Evolutionary conservation across 352 stramenopile genomes (phyloP).

Genomic region (Globisporangium alternatum): DNA sequence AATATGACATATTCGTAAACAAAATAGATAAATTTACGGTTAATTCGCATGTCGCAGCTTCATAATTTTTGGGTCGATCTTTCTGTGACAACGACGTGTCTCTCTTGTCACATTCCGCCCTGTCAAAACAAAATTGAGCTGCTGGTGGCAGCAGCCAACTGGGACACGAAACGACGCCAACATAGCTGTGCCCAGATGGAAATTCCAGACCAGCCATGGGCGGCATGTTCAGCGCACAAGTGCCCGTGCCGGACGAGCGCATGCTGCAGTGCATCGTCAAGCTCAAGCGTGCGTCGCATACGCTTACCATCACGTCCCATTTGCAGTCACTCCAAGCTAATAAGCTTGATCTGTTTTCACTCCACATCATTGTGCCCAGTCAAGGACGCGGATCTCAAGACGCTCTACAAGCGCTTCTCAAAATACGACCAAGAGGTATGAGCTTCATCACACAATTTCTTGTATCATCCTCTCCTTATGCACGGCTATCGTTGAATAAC

Average conservation of each 20-base stretch:
- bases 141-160: constrained; percentile 5
- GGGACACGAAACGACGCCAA: not conserved
- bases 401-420: constrained; percentile 56
- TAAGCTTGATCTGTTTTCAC: not conserved
- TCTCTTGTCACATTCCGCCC: constrained; percentile 1
- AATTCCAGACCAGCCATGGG: constrained; percentile 29
- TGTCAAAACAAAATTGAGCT: not conserved
- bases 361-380: constrained; percentile 27
- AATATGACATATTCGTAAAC: not conserved
- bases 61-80: not conserved
- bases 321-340: not conserved
- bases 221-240: constrained; percentile 40
- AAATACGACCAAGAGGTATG: constrained; percentile 65
- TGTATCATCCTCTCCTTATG: not conserved
- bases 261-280: constrained; percentile 73
- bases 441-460: not conserved
- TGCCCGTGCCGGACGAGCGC: constrained; percentile 54
- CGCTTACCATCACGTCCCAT: not conserved
- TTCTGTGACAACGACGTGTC: constrained; percentile 1
- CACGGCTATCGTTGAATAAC: no score
- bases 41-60: not conserved
- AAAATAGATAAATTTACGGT: not conserved
- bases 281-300: constrained; percentile 40
- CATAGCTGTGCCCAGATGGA: not conserved
- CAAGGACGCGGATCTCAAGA: constrained; percentile 48